Evolutionary conservation across 352 stramenopile genomes (phyloP).

Genomic region (Globisporangium middletonii): DNA sequence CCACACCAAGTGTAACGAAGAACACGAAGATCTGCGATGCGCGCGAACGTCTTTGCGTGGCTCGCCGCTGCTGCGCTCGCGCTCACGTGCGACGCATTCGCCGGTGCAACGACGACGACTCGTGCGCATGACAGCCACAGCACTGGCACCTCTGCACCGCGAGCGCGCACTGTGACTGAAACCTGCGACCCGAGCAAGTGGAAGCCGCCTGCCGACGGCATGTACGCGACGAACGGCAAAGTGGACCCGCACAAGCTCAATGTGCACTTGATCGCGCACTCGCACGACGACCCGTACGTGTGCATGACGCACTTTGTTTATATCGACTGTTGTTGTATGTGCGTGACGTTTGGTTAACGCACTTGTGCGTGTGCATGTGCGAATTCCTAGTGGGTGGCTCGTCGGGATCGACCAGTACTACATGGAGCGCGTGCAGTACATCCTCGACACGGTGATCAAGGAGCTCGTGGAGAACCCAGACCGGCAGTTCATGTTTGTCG

Average conservation of each 20-base stretch:
- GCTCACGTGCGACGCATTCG: constrained; percentile 1
- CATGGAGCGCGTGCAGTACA: constrained; percentile 90
- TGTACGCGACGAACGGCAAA: constrained; percentile 60
- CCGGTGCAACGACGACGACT: not conserved
- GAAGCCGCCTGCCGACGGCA: constrained; percentile 46
- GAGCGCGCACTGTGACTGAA: not conserved
- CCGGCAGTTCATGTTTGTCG: constrained; percentile 94
- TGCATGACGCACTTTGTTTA: not conserved
- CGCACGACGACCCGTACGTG: constrained; percentile 90
- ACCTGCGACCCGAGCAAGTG: constrained; percentile 61
- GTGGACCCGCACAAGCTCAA: constrained; percentile 84
- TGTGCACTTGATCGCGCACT: constrained; percentile 95
- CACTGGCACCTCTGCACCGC: not conserved
- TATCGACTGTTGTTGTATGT: not conserved
- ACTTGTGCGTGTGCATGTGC: not conserved
- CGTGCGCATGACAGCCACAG: constrained; percentile 11
- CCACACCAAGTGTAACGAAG: not conserved
- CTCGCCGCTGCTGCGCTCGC: constrained; percentile 5
- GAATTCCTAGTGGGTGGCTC: constrained; percentile 79
- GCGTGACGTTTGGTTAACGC: not conserved
- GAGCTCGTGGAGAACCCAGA: constrained; percentile 86
- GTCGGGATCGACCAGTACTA: constrained; percentile 98
- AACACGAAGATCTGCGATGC: constrained; percentile 1
- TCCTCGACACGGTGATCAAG: constrained; percentile 91
- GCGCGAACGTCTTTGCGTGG: constrained; percentile 11